These are phyloP conservation scores for Emmonsia crescens DNA, from an alignment of 2,329 filamentous ascomycete species.

Conservation along the genomic window DNA sequence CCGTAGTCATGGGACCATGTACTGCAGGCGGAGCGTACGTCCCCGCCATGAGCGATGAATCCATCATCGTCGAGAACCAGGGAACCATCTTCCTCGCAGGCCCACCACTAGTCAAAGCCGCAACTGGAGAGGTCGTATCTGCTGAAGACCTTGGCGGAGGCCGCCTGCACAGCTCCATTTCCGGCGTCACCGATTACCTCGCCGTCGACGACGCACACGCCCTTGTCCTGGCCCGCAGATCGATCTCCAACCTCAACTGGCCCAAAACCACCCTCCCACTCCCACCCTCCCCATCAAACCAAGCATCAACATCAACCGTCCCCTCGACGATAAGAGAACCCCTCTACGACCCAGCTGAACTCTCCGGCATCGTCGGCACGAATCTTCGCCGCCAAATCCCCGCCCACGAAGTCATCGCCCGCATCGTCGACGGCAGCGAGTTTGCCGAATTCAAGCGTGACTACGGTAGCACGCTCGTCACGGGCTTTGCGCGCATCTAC, in stretches of 20 bases:
- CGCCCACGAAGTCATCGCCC: constrained; percentile 81
- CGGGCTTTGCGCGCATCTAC: constrained; percentile 82
- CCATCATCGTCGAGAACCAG: constrained; percentile 88
- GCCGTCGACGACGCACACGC: constrained; percentile 92
- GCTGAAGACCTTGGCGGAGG: constrained; percentile 88
- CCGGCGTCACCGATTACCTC: constrained; percentile 89
- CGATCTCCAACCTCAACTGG: constrained; percentile 83
- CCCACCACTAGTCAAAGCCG: constrained; percentile 87
- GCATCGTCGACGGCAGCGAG: constrained; percentile 79
- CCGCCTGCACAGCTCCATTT: constrained; percentile 77
- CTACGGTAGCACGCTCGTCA: constrained; percentile 82
- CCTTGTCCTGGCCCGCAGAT: constrained; percentile 70
- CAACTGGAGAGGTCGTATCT: constrained; percentile 83
- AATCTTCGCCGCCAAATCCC: constrained; percentile 79
- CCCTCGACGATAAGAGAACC: constrained; percentile 54
- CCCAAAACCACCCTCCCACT: constrained; percentile 40
- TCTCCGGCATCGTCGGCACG: constrained; percentile 79
- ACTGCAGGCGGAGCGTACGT: constrained; percentile 94
- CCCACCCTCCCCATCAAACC: constrained; percentile 22
- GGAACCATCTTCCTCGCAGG: constrained; percentile 97
- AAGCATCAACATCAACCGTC: constrained; percentile 9
- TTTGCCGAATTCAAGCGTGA: constrained; percentile 92
- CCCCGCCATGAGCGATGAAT: constrained; percentile 94
- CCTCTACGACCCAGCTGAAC: constrained; percentile 65
- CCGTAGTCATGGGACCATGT: constrained; percentile 94